A percentile compares a stretch with the other conserved stretches of the same genome.
These are phyloP conservation scores for Mortierella hygrophila DNA, from an alignment of 192 early-diverging fungal genomes.

Conservation along the genomic window DNA sequence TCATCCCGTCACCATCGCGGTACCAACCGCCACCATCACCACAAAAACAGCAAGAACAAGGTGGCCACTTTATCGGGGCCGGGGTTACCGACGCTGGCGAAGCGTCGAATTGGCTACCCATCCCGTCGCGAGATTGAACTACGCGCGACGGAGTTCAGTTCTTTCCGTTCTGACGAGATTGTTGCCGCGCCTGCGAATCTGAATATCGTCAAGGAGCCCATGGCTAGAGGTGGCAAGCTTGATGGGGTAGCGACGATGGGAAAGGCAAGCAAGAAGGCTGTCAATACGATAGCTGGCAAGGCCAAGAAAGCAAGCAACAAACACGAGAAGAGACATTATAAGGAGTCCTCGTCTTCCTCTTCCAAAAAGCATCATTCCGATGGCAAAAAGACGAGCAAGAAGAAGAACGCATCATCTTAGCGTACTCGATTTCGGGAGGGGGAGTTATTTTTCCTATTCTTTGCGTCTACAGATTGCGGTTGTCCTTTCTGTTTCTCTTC, in stretches of 20 bases:
- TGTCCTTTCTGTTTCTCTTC: background rate
- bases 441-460: background rate
- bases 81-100: background rate
- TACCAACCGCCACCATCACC: constrained; percentile 1
- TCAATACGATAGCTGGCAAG: no score
- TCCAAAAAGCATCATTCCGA: background rate
- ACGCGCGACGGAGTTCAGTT: constrained; percentile 15
- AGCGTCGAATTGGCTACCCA: constrained; percentile 3
- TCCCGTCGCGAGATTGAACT: background rate
- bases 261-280: background rate
- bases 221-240: background rate
- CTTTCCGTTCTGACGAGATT: constrained; percentile 13
- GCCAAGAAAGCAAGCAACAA: background rate
- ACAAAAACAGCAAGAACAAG: background rate
- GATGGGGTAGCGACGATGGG: no score
- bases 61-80: background rate
- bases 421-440: background rate
- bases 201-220: background rate
- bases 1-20: background rate
- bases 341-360: no score
- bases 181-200: background rate
- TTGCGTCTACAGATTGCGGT: background rate
- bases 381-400: background rate
- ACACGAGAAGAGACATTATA: background rate
- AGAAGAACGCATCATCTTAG: background rate